A percentile compares a stretch with the other conserved stretches of the same genome.
phyloP scores from a whole-genome alignment of 2,329 filamentous ascomycete genomes.

The Laburnicola sp. region DNA sequence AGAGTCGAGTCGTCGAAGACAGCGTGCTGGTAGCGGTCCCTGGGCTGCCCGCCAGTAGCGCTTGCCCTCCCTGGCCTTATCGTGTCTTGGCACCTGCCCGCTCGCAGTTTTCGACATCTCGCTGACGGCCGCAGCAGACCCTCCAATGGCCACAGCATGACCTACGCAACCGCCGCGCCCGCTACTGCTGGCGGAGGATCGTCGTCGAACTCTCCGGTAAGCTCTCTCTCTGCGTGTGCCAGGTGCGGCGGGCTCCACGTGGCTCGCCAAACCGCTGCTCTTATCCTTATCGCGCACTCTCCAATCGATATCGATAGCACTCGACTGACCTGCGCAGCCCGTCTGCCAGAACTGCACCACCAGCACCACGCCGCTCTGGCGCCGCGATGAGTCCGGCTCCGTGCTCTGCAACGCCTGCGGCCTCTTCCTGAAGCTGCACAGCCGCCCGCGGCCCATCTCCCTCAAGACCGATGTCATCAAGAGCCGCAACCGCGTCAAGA shows the following conservation, averaged over 20 bases:
- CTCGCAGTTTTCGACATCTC: constrained; percentile 36
- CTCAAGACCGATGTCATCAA: constrained; percentile 99
- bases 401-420: constrained; percentile 99
- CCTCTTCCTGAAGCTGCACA: constrained; percentile 95
- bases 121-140: constrained; percentile 39
- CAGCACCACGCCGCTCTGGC: constrained; percentile 94
- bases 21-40: constrained; percentile 21
- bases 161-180: constrained; percentile 65
- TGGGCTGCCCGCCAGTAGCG: constrained; percentile 22
- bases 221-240: constrained; percentile 22
- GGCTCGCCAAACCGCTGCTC: constrained; percentile 34
- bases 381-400: constrained; percentile 90
- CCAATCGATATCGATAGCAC: constrained; percentile 40
- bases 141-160: constrained; percentile 58
- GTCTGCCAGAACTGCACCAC: constrained; percentile 96
- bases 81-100: constrained; percentile 34
- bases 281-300: constrained; percentile 54
- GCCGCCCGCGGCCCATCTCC: constrained; percentile 87
- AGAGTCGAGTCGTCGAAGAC: not conserved
- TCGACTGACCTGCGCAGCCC: constrained; percentile 69
- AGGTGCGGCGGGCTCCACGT: not conserved
- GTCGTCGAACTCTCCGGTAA: constrained; percentile 62
- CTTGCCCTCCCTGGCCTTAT: constrained; percentile 30
- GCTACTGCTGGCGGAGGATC: constrained; percentile 62
- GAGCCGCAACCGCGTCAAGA: constrained; percentile 97